Conservation (phyloP, 2,329 filamentous ascomycete species). For the Aspergillus sp. region DNA sequence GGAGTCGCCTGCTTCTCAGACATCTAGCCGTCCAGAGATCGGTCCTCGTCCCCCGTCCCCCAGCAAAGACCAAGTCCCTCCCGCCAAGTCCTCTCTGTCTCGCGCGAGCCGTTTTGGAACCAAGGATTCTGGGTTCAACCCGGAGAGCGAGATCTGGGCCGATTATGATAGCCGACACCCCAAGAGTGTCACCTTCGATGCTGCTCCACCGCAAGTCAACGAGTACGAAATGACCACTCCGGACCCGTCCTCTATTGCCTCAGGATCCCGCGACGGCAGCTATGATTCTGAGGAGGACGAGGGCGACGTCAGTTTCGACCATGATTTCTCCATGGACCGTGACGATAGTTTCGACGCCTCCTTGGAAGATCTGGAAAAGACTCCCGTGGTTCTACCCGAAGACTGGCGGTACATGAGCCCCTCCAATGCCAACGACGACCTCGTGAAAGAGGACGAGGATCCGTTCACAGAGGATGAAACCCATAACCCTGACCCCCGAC, state of each 20-base stretch:
- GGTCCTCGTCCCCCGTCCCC: conserved; percentile 49
- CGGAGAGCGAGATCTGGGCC: conserved; percentile 66
- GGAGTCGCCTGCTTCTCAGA: conserved; percentile 68
- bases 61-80: conserved; percentile 71
- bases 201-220: conserved; percentile 87
- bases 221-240: conserved; percentile 98
- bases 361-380: conserved; percentile 93
- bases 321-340: conserved; percentile 59
- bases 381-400: conserved; percentile 93
- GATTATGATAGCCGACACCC: conserved; percentile 75
- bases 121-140: conserved; percentile 63
- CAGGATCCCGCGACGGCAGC: conserved; percentile 87
- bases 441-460: conserved; percentile 59
- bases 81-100: conserved; percentile 85
- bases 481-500: conserved; percentile 60
- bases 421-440: conserved; percentile 56
- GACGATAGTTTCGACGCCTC: conserved; percentile 96
- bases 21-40: conserved; percentile 28
- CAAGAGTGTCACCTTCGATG: conserved; percentile 97
- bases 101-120: conserved; percentile 57
- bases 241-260: conserved; percentile 87
- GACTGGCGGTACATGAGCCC: conserved; percentile 84
- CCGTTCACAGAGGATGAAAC: conserved; percentile 65
- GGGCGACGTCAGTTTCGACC: conserved; percentile 61
- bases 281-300: conserved; percentile 76